Evolutionary conservation across 805 yeast species (phyloP), one percentile per base, ranked within the genome.

Genomic region (Priceomyces castillae): DNA sequence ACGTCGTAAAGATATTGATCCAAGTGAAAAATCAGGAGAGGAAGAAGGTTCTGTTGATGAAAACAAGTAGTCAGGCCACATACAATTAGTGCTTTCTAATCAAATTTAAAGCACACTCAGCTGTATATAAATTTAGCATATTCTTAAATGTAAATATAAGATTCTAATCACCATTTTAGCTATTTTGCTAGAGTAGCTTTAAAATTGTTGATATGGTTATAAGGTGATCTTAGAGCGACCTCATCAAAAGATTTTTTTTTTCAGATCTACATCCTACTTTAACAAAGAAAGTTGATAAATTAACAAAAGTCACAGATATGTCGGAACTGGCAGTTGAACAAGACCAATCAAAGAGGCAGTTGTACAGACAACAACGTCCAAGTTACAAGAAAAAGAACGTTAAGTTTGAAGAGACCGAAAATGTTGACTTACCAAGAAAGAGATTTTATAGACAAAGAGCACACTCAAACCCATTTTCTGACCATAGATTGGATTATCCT

Each of bases 401-500:
- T 11, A 60, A 72, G 31, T 67, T 78, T 43, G 77, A 69, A 23
- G 64, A 51, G 22, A 48, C 15, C 5, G 50, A 48, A 19, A 56
- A 59, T 22, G 56, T 68, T 19, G 81, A 82, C 46, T 69, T 90
- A 40, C 97, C 97, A 40, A 78, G 82, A 58, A 86, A 94, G 62
- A 77, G 94, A 54, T 94, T 77, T 60, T 94, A 94, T 64, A 79
- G 99, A 62, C 99, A 94, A 67, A 73, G 99, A 65, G 99, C 99
- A 1, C 99, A 94, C 61, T 90, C 97, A 2, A 94, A 94, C 59
- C 98, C 98, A 17, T 94, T 94, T 57, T 86, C 96, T 15, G 99
- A 94, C 65, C 99, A 94, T 64, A 80, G 84, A 54, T 73, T 94
- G 36, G 96, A 88, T 47, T 94, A 94, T 55, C 98, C 99, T 16